Evolutionary conservation across 306 rosid genomes (phyloP).

Genomic region (Pyrus bretschneideri): DNA sequence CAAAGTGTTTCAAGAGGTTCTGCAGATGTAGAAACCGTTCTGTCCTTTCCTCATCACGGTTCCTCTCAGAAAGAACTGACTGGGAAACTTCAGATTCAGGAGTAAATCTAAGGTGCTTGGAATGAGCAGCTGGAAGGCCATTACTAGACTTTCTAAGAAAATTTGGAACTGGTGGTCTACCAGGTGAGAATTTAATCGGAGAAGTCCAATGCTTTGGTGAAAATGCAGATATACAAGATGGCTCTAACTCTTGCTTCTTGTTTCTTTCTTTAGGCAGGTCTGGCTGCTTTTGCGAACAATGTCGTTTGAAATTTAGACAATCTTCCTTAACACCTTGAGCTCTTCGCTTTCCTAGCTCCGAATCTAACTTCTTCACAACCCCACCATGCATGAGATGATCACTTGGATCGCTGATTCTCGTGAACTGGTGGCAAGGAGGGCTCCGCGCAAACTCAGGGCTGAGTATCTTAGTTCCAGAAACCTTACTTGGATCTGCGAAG

Average conservation of each 20-base stretch:
- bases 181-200: conserved; percentile 16
- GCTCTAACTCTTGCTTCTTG: conserved; percentile 11
- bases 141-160: conserved; percentile 10
- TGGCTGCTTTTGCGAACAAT: neutral
- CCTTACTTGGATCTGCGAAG: conserved; percentile 8
- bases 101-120: conserved; percentile 4
- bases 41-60: conserved; percentile 14
- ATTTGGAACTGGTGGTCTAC: conserved; percentile 22
- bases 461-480: conserved; percentile 26
- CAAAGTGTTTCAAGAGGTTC: conserved; percentile 23
- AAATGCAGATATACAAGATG: conserved; percentile 9
- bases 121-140: conserved; percentile 1
- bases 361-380: conserved; percentile 1
- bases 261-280: conserved; percentile 4
- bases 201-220: conserved; percentile 15
- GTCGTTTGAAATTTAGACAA: conserved; percentile 1
- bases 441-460: conserved; percentile 17
- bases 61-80: conserved; percentile 7
- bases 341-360: conserved; percentile 20
- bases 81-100: conserved; percentile 11
- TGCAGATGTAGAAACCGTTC: conserved; percentile 25
- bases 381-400: conserved; percentile 8
- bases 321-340: neutral
- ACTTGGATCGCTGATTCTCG: conserved; percentile 15
- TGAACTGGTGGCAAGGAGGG: conserved; percentile 13